Base-by-base conservation (phyloP, 2,329 filamentous ascomycete genomes). In the Penicillium sp. region DNA sequence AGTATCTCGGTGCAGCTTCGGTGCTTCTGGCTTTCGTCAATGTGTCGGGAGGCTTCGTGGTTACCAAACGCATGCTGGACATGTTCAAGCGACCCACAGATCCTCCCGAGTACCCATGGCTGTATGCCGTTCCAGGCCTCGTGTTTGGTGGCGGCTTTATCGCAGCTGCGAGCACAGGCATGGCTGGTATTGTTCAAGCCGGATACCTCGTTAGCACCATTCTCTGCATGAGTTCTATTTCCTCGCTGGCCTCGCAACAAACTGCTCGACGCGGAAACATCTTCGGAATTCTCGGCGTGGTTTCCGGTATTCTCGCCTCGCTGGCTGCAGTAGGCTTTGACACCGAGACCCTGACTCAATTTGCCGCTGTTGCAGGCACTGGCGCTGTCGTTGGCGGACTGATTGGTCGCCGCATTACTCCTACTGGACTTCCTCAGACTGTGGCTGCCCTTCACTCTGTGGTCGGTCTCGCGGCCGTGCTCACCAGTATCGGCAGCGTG, bases 41-140 rank as follows among this genome's bases (percentile, higher is more conserved):
- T 59, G 86, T 96, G 2, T 87, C 89, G 0, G 91, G 91, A 51
- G 91, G 91, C 0, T 96, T 96, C 55, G 88, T 95, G 36, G 90
- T 96, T 53, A 95, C 91, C 3, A 95, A 95, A 75, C 83, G 91
- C 56, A 96, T 96, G 91, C 78, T 96, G 36, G 91, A 96, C 69
- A 93, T 93, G 89, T 93, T 93, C 68, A 89, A 88, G 67, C 83
- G 89, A 10, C 87, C 90, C 21, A 94, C 90, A 4, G 91, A 96
- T 61, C 91, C 91, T 26, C 85, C 88, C 0, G 91, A 96, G 68
- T 96, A 93, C 59, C 89, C 89, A 0, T 96, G 89, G 89, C 76
- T 96, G 1, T 96, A 94, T 65, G 88, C 85, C 1, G 77, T 95
- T 49, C 91, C 91, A 0, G 91, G 84, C 13, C 76, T 84, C 3